phyloP scores from a whole-genome alignment of 192 early-diverging fungal species.

The Coemansia sp. region DNA sequence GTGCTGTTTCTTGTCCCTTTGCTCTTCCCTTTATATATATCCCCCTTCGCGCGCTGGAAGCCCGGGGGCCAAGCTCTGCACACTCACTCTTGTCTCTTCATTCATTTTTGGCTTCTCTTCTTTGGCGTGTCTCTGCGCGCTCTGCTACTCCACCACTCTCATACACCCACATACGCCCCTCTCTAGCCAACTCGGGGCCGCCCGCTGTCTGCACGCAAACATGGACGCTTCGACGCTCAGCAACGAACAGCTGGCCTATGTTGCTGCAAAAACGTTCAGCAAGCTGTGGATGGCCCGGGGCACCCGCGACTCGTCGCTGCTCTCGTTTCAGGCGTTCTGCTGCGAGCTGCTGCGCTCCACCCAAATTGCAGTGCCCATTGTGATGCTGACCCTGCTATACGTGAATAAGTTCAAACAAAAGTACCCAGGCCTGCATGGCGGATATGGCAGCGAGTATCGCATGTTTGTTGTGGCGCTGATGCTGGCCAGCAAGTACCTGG shows the following conservation, averaged over 20 bases:
- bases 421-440: constrained; percentile 31
- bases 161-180: not conserved
- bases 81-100: not conserved
- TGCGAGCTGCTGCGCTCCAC: constrained; percentile 48
- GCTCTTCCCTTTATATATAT: not conserved
- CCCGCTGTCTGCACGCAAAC: no score
- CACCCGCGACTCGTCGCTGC: constrained; percentile 24
- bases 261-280: constrained; percentile 37
- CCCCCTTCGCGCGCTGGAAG: constrained; percentile 1
- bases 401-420: constrained; percentile 38
- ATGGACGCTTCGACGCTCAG: constrained; percentile 25
- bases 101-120: not conserved
- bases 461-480: constrained; percentile 82
- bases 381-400: constrained; percentile 47
- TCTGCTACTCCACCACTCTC: not conserved
- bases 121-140: not conserved
- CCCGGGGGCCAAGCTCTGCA: constrained; percentile 1
- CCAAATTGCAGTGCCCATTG: constrained; percentile 48
- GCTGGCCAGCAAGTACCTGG: constrained; percentile 79
- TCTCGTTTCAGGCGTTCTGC: constrained; percentile 46
- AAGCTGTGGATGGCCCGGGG: constrained; percentile 41
- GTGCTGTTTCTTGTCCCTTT: not conserved
- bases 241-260: constrained; percentile 45
- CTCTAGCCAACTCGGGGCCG: not conserved
- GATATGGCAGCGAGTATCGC: constrained; percentile 72